Base-by-base conservation (phyloP, 805 yeast genomes). In the Jamesozyma lodderae region DNA sequence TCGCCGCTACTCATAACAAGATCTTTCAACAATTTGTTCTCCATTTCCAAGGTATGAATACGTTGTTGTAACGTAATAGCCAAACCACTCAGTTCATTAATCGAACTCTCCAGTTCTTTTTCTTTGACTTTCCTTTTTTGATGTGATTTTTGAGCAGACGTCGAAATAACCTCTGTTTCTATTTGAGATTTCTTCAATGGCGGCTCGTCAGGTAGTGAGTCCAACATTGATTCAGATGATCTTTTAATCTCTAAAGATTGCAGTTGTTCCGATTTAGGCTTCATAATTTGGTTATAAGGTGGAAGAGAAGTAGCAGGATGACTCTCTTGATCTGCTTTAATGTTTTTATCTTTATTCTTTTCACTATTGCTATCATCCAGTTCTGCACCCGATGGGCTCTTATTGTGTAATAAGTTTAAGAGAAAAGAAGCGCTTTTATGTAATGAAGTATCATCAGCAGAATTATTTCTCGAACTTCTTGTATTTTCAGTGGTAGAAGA, bases 11-110 rank as follows among this genome's bases (percentile, higher is more conserved):
- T 32, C 6, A 36, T 29, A 18, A 90, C 88, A 48, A 92, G 66
- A 55, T 81, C 82, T 63, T 84, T 75, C 49, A 90, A 69, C 60
- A 94, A 70, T 53, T 78, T 75, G 64, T 90, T 90, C 64, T 90
- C 98, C 94, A 86, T 85, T 63, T 88, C 95, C 47, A 90, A 65
- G 40, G 90, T 84, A 59, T 79, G 79, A 41, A 92, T 75, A 54
- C 78, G 78, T 53, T 73, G 70, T 59, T 87, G 94, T 44, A 87
- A 68, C 17, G 66, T 65, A 34, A 67, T 63, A 13, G 88, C 78
- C 43, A 74, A 62, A 23, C 82, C 88, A 49, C 76, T 77, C 49
- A 90, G 68, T 42, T 81, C 88, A 49, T 75, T 73, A 15, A 88
- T 72, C 41, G 72, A 76, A 42, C 77, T 68, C 62, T 88, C 95